Evolutionary conservation across 176 grass and related monocot genomes (phyloP).

Genomic region (Ananas comosus): DNA sequence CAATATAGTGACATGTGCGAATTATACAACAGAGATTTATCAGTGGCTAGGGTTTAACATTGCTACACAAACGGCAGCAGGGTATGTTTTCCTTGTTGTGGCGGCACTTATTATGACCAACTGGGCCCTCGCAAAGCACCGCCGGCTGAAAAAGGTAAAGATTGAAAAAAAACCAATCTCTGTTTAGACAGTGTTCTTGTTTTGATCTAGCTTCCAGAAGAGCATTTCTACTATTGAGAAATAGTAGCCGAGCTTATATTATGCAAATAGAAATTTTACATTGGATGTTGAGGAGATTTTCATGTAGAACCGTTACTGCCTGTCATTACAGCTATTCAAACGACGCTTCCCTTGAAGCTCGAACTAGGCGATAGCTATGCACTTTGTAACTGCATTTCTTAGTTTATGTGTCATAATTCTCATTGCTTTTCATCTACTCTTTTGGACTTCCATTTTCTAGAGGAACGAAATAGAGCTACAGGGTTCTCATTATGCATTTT

Average conservation of each 20-base stretch:
- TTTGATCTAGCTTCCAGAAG: too few relatives aligned
- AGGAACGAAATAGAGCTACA: background rate
- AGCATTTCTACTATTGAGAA: too few relatives aligned
- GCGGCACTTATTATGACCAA: slow-evolving; percentile 85
- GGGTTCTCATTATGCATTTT: background rate
- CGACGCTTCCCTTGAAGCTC: too few relatives aligned
- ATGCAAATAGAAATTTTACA: too few relatives aligned
- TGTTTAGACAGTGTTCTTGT: background rate
- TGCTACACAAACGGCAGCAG: slow-evolving; percentile 80
- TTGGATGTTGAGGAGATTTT: too few relatives aligned
- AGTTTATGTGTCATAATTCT: too few relatives aligned
- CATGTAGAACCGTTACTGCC: too few relatives aligned
- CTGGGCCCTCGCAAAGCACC: slow-evolving; percentile 84
- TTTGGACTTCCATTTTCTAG: background rate
- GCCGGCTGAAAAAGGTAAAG: slow-evolving; percentile 77
- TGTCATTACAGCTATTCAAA: too few relatives aligned
- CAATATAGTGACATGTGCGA: slow-evolving; percentile 91
- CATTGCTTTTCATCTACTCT: background rate
- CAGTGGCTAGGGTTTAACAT: slow-evolving; percentile 95
- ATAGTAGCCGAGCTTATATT: too few relatives aligned
- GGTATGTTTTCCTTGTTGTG: slow-evolving; percentile 71
- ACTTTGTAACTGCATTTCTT: too few relatives aligned
- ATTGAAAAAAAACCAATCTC: background rate
- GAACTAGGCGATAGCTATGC: too few relatives aligned
- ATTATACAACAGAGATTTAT: slow-evolving; percentile 98